Conservation (phyloP, 305 asterid genomes). For the Solanum hybrid region DNA sequence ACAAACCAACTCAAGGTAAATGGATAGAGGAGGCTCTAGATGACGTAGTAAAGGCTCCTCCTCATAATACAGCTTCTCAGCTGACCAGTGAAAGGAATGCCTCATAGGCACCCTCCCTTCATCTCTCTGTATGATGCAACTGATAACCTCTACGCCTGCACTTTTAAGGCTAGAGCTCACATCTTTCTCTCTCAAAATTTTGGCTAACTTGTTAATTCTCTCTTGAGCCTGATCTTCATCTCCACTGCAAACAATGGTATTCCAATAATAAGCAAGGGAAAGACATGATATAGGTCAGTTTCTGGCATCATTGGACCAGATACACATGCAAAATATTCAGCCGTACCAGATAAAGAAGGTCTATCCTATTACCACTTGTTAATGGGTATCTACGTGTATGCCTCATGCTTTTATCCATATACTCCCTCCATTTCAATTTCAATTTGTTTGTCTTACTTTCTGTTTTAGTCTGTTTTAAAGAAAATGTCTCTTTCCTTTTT, state of each 20-base stretch:
- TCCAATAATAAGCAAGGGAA: conserved; percentile 7
- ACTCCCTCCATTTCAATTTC: neutral
- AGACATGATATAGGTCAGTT: neutral
- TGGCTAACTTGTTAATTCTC: conserved; percentile 83
- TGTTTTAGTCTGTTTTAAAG: neutral
- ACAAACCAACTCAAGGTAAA: conserved; percentile 91
- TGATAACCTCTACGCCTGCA: conserved; percentile 78
- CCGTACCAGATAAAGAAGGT: neutral
- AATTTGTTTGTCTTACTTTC: neutral
- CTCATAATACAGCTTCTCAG: conserved; percentile 56
- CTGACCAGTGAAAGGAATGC: conserved; percentile 92
- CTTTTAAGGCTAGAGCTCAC: conserved; percentile 70
- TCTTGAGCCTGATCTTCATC: conserved; percentile 99
- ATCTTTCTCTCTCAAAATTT: conserved; percentile 79
- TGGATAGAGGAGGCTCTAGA: conserved; percentile 96
- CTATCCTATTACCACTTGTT: neutral
- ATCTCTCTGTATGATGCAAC: conserved; percentile 95
- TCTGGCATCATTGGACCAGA: neutral
- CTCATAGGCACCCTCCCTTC: conserved; percentile 99
- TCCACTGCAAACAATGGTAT: conserved; percentile 44
- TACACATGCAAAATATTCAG: neutral
- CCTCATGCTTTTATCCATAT: neutral
- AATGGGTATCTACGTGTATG: neutral
- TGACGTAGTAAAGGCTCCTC: conserved; percentile 93
- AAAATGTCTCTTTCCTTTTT: neutral